These are phyloP conservation scores for Dictyostelium capitatum DNA, from an alignment of 78 protist species.

Conservation along the genomic window DNA sequence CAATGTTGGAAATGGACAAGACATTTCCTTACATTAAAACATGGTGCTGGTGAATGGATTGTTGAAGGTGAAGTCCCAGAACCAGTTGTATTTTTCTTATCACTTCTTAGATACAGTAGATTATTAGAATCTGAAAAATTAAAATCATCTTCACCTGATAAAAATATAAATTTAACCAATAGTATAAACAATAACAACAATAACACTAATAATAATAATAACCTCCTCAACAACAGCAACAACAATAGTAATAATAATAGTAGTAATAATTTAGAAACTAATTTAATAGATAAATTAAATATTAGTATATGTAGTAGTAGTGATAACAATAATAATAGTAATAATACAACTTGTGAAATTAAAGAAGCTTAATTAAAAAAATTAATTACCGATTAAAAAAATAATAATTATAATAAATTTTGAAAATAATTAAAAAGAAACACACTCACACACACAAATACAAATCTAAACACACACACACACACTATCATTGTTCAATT, in stretches of 20 bases:
- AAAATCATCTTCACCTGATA: slow-evolving; percentile 3
- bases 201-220: background rate
- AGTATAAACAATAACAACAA: background rate
- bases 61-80: slow-evolving; percentile 80
- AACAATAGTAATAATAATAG: background rate
- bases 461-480: too few species aligned
- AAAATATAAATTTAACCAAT: background rate
- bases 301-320: background rate
- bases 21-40: slow-evolving; percentile 62
- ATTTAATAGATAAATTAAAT: background rate
- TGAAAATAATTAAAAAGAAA: too few species aligned
- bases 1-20: slow-evolving; percentile 75
- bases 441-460: too few species aligned
- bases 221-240: background rate
- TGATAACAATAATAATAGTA: background rate
- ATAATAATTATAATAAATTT: too few species aligned
- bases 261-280: background rate
- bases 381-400: too few species aligned
- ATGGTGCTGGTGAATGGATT: slow-evolving; percentile 59
- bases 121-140: slow-evolving; percentile 1
- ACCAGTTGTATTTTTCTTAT: slow-evolving; percentile 66
- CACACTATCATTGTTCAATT: too few species aligned
- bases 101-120: slow-evolving; percentile 64
- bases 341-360: slow-evolving; percentile 16
- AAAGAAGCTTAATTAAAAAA: background rate